Conservation (phyloP, 2,329 filamentous ascomycete genomes). For the Aureobasidium sp. region DNA sequence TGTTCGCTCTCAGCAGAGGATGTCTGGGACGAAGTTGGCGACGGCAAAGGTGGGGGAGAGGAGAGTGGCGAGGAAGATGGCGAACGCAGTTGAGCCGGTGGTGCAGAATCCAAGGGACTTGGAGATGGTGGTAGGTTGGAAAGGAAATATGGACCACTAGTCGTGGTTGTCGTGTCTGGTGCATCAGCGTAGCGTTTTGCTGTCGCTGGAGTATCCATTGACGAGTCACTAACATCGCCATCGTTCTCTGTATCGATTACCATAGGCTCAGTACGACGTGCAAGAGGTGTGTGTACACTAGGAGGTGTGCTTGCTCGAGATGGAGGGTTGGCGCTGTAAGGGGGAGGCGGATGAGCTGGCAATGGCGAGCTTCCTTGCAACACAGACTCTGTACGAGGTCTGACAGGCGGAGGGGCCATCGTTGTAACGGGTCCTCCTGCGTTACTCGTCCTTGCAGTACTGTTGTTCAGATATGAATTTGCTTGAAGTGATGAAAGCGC, state of each 20-base stretch:
- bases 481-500: not conserved
- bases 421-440: not conserved
- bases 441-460: not conserved
- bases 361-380: not conserved
- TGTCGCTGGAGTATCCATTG: not conserved
- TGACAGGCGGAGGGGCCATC: not conserved
- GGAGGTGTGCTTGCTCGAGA: not conserved
- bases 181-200: not conserved
- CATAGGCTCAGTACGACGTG: not conserved
- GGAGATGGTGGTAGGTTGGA: not conserved
- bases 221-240: slow-evolving; percentile 9
- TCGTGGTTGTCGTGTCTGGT: not conserved
- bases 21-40: not conserved
- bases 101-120: not conserved
- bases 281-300: not conserved
- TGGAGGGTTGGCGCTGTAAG: not conserved
- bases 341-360: slow-evolving; percentile 6
- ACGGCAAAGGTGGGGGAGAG: not conserved
- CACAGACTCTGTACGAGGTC: not conserved
- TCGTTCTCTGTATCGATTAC: slow-evolving; percentile 1
- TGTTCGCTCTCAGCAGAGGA: not conserved
- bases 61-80: not conserved
- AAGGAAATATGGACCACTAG: slow-evolving; percentile 1
- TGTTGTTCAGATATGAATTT: not conserved
- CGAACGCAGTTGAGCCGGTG: not conserved